Evolutionary conservation across 352 stramenopile species (phyloP).

Genomic region (Pythium folliculosum): DNA sequence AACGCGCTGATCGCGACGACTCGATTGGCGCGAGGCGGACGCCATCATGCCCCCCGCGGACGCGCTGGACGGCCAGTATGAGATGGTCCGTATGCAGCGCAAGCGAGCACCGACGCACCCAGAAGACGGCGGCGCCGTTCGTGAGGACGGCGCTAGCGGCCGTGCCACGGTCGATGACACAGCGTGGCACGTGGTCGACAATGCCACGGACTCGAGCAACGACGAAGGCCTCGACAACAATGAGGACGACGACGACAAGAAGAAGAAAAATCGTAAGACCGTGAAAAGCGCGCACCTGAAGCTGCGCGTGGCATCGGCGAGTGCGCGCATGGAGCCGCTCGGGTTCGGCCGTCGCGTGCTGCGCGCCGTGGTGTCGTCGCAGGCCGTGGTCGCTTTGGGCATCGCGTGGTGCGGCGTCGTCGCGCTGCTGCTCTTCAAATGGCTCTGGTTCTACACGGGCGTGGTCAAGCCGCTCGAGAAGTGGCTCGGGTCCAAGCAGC

Average conservation of each 20-base stretch:
- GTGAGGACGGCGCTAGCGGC: background rate
- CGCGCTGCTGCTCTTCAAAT: conserved; percentile 24
- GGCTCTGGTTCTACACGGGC: conserved; percentile 29
- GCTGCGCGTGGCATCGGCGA: background rate
- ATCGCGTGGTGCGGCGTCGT: conserved; percentile 21
- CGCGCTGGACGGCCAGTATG: conserved; percentile 9
- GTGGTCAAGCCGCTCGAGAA: conserved; percentile 24
- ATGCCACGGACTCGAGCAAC: conserved; percentile 5
- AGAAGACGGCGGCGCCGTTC: background rate
- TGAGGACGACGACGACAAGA: conserved; percentile 1
- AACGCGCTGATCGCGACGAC: conserved; percentile 1
- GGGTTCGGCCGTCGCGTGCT: background rate
- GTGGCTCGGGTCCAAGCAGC: conserved; percentile 18
- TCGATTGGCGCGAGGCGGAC: background rate
- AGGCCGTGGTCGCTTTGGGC: conserved; percentile 13
- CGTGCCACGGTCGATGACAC: background rate
- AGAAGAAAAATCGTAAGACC: background rate
- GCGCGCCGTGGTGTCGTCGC: conserved; percentile 7
- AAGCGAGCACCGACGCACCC: conserved; percentile 17
- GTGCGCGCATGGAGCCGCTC: background rate
- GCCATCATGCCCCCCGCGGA: background rate
- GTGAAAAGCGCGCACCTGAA: background rate
- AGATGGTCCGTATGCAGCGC: conserved; percentile 24
- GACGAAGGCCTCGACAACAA: background rate
- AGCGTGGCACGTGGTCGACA: conserved; percentile 9